Evolutionary conservation across 352 stramenopile species (phyloP).

Genomic region (Phytophthora syringae): DNA sequence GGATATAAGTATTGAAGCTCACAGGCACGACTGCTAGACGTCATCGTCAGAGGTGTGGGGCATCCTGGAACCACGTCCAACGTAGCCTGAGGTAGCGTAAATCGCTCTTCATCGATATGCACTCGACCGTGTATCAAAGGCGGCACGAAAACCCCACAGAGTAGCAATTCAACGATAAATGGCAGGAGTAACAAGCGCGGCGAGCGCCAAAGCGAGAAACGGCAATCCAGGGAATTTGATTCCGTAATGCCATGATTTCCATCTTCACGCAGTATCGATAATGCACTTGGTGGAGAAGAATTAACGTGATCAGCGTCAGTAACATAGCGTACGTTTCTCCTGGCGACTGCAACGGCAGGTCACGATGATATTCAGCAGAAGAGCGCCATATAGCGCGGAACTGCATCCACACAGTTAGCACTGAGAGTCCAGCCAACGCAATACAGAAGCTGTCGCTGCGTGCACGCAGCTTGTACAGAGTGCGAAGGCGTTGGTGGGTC

Average conservation of each 20-base stretch:
- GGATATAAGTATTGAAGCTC: conserved; percentile 59
- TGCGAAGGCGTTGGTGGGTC: conserved; percentile 33
- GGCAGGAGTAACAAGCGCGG: conserved; percentile 43
- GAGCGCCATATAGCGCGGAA: conserved; percentile 66
- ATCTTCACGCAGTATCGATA: conserved; percentile 60
- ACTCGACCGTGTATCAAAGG: conserved; percentile 58
- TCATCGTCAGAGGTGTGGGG: conserved; percentile 37
- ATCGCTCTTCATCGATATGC: conserved; percentile 55
- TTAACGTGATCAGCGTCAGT: conserved; percentile 48
- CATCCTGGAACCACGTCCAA: conserved; percentile 24
- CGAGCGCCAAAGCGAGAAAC: conserved; percentile 22
- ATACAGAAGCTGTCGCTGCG: conserved; percentile 46
- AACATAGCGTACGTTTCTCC: conserved; percentile 60
- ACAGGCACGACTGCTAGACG: conserved; percentile 29
- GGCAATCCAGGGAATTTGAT: conserved; percentile 43
- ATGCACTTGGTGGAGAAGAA: conserved; percentile 50
- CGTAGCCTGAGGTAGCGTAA: conserved; percentile 27
- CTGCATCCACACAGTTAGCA: conserved; percentile 54
- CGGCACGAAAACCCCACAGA: conserved; percentile 51
- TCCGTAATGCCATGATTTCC: conserved; percentile 59
- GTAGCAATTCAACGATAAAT: conserved; percentile 50
- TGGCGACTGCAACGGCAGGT: conserved; percentile 39
- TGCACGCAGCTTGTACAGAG: conserved; percentile 43
- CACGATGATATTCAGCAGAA: conserved; percentile 23
- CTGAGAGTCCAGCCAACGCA: conserved; percentile 41